Evolutionary conservation across 1,284 basidiomycete species (phyloP), one percentile per base, ranked within the genome.

Genomic region (Cryptococcus maquisensis): DNA sequence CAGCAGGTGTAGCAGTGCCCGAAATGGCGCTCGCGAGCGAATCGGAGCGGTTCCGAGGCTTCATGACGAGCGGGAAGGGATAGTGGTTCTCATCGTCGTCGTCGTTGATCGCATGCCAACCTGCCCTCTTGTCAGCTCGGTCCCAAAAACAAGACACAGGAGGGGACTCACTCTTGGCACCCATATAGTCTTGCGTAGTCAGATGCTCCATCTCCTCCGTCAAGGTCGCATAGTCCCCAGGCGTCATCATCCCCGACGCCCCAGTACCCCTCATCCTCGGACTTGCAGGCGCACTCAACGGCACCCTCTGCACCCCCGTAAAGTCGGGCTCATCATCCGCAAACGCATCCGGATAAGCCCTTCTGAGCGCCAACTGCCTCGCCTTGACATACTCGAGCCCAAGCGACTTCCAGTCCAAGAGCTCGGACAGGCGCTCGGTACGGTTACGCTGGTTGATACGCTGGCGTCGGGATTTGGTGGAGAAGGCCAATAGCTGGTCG

Each of bases 381-480:
- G 91, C 89, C 80, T 97, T 98, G 72, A 87, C 87, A 76, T 98
- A 98, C 76, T 98, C 95, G 62, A 98, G 84, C 4, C 95, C 95
- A 24, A 98, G 79, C 66, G 93, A 91, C 81, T 98, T 98, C 95
- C 95, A 98, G 77, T 98, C 95, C 57, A 98, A 81, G 53, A 98
- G 76, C 43, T 95, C 95, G 47, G 85, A 87, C 4, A 97, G 81
- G 37, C 93, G 84, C 76, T 98, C 95, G 55, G 97, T 95, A 51
- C 95, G 86, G 80, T 98, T 98, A 45, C 94, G 87, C 79, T 98
- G 93, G 79, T 98, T 98, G 78, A 98, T 98, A 51, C 95, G 84
- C 78, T 98, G 95, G 54, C 95, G 83, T 42, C 95, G 83, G n/a
- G 91, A 88, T 81, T 96, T 97, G 67, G 80, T 82, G 56, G 83